Evolutionary conservation across 495 filamentous ascomycete genomes (phyloP), one percentile per base, ranked within the genome.

Genomic region (Aspergillus heteromorphus): DNA sequence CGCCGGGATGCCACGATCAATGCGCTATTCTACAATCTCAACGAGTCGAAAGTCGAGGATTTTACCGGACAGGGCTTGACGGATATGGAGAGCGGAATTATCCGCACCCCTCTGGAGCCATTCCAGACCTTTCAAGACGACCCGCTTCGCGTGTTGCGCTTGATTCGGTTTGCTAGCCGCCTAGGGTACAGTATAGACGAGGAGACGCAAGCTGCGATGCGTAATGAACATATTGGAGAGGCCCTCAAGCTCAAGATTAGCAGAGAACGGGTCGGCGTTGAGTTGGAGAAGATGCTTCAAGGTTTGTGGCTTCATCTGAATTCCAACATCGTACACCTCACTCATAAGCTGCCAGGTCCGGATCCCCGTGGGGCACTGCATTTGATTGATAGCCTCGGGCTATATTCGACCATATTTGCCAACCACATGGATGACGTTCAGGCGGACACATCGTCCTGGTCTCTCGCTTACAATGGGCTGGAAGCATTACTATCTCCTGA

Each of bases 101-200:
- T 99, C 57, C 83, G 87, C 54, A 97, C 95, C 9, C 93, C 93
- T 14, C 62, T 97, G 40, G 86, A 92, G 45, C 92, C 93, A 23
- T 83, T 87, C 50, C 87, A 95, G 63, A 99, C 93, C 0, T 99
- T 99, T 73, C 85, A 83, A 67, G 93, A 99, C 63, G 93, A 99
- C 63, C 93, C 93, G 9, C 72, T 99, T 23, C 81, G 93, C 2
- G 85, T 97, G n/a, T 76, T 99, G 52, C 79, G 93, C 58, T 71
- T 96, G 42, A 85, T 99, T 30, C 79, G 93, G 47, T 97, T 99
- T 71, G 89, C 92, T 2, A 95, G 87, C 59, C 75, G 92, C 25
- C 74, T 97, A 38, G 82, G 78, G 31, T 99, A 95, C 62, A 65
- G 63, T 10, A 95, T 97, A 49, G 88, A 90, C 52, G 56, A 66